These are phyloP conservation scores for Ajuga chamaepitys DNA, from an alignment of 257 asterid species.

Conservation along the genomic window DNA sequence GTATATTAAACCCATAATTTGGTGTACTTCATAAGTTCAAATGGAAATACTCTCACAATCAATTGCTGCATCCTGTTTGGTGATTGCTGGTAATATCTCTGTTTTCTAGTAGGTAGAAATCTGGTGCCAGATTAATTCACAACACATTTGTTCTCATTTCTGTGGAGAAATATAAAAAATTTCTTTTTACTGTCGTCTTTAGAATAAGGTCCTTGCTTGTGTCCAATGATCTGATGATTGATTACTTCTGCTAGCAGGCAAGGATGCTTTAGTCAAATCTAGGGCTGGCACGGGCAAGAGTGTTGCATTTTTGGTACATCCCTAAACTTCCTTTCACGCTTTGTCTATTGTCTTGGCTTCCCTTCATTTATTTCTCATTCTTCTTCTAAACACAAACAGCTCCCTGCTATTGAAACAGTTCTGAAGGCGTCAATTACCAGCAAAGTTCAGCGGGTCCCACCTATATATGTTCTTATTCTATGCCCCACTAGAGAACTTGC, in stretches of 20 bases:
- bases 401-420: constrained; percentile 99
- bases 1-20: background rate
- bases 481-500: constrained; percentile 99
- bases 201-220: constrained; percentile 5
- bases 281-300: constrained; percentile 95
- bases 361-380: constrained; percentile 17
- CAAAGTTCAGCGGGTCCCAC: constrained; percentile 38
- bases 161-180: background rate
- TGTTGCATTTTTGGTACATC: constrained; percentile 80
- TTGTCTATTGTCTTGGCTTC: background rate
- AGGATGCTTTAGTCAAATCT: constrained; percentile 86
- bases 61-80: background rate
- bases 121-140: too few relatives aligned
- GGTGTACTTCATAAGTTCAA: background rate
- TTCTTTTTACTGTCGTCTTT: background rate
- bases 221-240: constrained; percentile 7
- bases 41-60: background rate
- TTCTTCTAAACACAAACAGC: constrained; percentile 74
- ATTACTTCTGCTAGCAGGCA: constrained; percentile 37
- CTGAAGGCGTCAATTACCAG: constrained; percentile 45
- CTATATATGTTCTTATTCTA: constrained; percentile 61
- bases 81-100: background rate
- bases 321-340: background rate
- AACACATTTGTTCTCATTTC: background rate
- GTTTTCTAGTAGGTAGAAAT: too few relatives aligned